Conservation (phyloP, 257 asterid species). For the Solanum lycopersicoides region DNA sequence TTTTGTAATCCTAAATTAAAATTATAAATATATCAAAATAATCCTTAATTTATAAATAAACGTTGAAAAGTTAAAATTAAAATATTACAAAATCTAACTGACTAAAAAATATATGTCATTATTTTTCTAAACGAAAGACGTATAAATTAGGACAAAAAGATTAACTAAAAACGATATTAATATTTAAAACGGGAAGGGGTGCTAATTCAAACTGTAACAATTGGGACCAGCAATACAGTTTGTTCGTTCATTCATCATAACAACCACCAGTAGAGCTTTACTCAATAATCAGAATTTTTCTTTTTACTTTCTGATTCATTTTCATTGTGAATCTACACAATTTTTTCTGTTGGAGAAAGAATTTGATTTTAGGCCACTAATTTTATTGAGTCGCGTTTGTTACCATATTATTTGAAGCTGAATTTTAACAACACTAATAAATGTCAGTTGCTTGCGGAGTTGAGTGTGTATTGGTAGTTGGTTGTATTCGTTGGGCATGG, state of each 20-base stretch:
- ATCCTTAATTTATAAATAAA: too few relatives aligned
- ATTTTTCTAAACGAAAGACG: too few relatives aligned
- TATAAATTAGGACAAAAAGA: too few relatives aligned
- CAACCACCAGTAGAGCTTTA: background rate
- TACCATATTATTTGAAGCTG: background rate
- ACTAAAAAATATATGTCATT: background rate
- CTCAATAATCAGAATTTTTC: too few relatives aligned
- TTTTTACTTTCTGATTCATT: background rate
- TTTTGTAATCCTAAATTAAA: too few relatives aligned
- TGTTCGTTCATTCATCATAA: background rate
- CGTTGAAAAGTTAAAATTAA: too few relatives aligned
- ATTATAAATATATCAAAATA: too few relatives aligned
- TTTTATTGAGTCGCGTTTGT: background rate
- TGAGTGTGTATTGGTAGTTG: constrained; percentile 56
- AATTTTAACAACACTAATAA: background rate
- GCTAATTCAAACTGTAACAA: background rate
- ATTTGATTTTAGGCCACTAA: background rate
- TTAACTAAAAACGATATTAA: background rate
- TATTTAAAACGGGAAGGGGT: background rate
- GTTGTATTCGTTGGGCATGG: constrained; percentile 96
- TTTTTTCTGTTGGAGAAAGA: background rate
- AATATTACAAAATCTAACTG: too few relatives aligned
- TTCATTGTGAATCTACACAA: background rate
- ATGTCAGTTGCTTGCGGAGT: constrained; percentile 36
- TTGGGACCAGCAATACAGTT: background rate